These are phyloP conservation scores for Sporothrix globosa DNA, from an alignment of 2,329 filamentous ascomycete species.

Conservation along the genomic window DNA sequence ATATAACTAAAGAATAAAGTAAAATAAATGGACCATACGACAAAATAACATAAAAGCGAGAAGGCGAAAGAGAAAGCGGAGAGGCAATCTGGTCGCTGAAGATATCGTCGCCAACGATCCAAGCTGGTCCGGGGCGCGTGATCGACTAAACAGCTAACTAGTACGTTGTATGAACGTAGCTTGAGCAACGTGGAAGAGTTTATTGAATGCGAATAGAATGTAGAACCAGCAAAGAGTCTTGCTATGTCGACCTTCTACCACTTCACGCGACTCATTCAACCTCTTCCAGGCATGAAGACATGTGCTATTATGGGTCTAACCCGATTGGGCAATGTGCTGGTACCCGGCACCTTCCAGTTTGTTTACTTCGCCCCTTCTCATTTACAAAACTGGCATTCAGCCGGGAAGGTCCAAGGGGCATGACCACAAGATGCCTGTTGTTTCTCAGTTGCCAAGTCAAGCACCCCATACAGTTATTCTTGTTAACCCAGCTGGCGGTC, in stretches of 20 bases:
- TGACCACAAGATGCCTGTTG: background rate
- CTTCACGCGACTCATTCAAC: too few species aligned
- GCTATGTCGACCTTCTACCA: too few species aligned
- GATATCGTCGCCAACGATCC: background rate
- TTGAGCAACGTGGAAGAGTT: background rate
- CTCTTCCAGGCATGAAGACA: too few species aligned
- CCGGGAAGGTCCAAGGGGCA: background rate
- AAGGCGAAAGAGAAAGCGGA: background rate
- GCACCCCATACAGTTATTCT: background rate
- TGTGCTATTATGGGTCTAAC: background rate
- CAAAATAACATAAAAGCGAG: background rate
- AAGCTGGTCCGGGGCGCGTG: too few species aligned
- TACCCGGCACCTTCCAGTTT: background rate
- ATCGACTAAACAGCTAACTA: background rate
- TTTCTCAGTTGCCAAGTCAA: background rate
- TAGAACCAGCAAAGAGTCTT: too few species aligned
- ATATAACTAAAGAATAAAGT: background rate
- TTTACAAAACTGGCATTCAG: background rate
- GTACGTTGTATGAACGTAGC: too few species aligned
- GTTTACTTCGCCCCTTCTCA: constrained; percentile 16
- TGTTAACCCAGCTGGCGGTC: too few species aligned
- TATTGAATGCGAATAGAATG: background rate
- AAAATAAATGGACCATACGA: too few species aligned
- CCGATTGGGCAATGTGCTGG: background rate
- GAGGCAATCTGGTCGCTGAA: background rate